A percentile compares a stretch with the other conserved stretches of the same genome.
Evolutionary conservation across 768 basidiomycete genomes (phyloP).

Genomic region (Arthromyces matolae): DNA sequence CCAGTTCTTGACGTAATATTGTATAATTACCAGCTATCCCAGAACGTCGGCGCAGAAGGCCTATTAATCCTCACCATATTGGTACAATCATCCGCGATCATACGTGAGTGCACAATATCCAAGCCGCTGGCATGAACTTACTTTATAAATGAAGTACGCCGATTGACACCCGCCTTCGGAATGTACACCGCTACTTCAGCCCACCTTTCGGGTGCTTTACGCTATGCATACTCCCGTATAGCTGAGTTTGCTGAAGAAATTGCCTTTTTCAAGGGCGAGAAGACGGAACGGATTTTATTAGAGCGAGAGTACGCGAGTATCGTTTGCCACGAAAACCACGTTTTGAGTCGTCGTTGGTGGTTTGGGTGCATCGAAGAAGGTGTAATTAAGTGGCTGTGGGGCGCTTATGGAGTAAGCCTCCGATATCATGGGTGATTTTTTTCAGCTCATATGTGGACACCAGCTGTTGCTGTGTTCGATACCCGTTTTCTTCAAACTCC

Average conservation of each 20-base stretch:
- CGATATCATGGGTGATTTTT: neutral
- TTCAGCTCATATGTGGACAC: conserved; percentile 11
- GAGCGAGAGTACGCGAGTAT: conserved; percentile 86
- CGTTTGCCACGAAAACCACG: conserved; percentile 80
- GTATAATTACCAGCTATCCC: conserved; percentile 93
- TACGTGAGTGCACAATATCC: conserved; percentile 74
- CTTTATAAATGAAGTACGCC: conserved; percentile 61
- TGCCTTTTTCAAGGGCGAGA: conserved; percentile 84
- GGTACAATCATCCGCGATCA: conserved; percentile 78
- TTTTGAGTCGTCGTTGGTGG: conserved; percentile 80
- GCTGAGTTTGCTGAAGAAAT: conserved; percentile 88
- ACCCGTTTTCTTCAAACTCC: conserved; percentile 86
- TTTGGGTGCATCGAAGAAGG: conserved; percentile 92
- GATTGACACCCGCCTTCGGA: conserved; percentile 89
- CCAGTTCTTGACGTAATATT: conserved; percentile 89
- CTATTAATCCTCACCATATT: conserved; percentile 77
- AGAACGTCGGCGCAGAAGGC: conserved; percentile 93
- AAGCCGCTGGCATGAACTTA: no score
- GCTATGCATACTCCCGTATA: conserved; percentile 89
- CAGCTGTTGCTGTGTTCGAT: conserved; percentile 87
- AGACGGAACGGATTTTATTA: conserved; percentile 86
- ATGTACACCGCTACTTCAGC: conserved; percentile 86
- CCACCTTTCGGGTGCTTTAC: conserved; percentile 81
- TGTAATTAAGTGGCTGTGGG: conserved; percentile 96
- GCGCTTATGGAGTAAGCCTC: conserved; percentile 70